phyloP scores from a whole-genome alignment of 306 rosid species.

The Dalbergia cochinchinensis region DNA sequence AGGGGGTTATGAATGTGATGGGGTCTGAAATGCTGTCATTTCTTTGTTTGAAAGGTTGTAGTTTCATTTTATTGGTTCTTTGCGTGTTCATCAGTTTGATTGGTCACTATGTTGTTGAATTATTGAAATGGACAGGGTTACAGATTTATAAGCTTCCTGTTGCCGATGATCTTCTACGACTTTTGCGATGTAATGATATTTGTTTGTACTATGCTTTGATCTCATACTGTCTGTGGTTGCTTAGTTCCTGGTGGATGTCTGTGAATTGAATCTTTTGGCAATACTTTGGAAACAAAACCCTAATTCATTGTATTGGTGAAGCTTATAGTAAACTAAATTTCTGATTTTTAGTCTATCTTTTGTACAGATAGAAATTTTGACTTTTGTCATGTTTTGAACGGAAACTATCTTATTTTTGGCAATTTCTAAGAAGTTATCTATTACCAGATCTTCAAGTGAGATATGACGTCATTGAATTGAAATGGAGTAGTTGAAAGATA shows the following conservation, averaged over 20 bases:
- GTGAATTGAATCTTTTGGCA: not conserved
- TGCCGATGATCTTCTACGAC: slow-evolving; percentile 30
- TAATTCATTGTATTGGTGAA: slow-evolving; percentile 3
- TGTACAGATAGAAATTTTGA: not conserved
- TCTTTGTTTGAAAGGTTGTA: slow-evolving; percentile 47
- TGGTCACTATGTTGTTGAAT: slow-evolving; percentile 30
- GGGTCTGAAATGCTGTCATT: slow-evolving; percentile 37
- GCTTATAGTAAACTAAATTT: slow-evolving; percentile 11
- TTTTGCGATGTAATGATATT: slow-evolving; percentile 9
- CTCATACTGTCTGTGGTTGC: not conserved
- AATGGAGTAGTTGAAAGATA: not conserved
- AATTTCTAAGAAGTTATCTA: slow-evolving; percentile 8
- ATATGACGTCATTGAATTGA: slow-evolving; percentile 10
- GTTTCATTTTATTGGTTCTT: slow-evolving; percentile 39
- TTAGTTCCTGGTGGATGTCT: slow-evolving; percentile 12
- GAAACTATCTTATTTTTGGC: slow-evolving; percentile 16
- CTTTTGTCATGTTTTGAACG: not conserved
- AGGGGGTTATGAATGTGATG: slow-evolving; percentile 37
- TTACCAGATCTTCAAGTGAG: not conserved
- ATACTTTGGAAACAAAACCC: slow-evolving; percentile 1
- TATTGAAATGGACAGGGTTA: slow-evolving; percentile 36
- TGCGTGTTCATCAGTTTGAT: slow-evolving; percentile 35
- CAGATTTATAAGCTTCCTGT: slow-evolving; percentile 14
- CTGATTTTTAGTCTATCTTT: slow-evolving; percentile 9
- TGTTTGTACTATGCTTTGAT: slow-evolving; percentile 13